These are phyloP conservation scores for Talaromyces sp. DNA, from an alignment of 2,329 filamentous ascomycete species.

Conservation along the genomic window DNA sequence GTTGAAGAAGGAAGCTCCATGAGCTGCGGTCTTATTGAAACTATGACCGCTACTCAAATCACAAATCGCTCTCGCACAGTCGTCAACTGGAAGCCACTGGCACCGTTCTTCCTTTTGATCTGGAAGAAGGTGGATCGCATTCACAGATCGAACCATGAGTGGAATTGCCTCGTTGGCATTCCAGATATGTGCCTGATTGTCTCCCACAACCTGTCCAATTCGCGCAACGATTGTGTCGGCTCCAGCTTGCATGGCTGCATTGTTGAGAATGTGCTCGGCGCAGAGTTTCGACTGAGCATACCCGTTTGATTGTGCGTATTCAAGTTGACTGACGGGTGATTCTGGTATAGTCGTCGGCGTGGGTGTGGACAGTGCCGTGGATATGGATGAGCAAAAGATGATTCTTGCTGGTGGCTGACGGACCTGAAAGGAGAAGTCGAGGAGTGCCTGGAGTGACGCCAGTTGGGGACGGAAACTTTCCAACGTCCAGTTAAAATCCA, in stretches of 20 bases:
- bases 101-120: background rate
- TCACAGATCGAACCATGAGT: background rate
- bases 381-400: background rate
- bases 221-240: slow-evolving; percentile 28
- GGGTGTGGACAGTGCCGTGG: background rate
- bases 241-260: slow-evolving; percentile 16
- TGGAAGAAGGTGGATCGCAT: background rate
- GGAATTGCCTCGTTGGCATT: slow-evolving; percentile 8
- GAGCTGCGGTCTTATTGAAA: too few relatives aligned
- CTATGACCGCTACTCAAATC: too few relatives aligned
- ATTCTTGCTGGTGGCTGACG: background rate
- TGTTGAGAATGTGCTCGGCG: slow-evolving; percentile 33
- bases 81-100: slow-evolving; percentile 2
- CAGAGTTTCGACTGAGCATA: slow-evolving; percentile 40
- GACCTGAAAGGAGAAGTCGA: background rate
- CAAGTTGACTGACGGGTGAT: background rate
- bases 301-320: slow-evolving; percentile 28
- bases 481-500: slow-evolving; percentile 4
- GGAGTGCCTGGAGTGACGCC: background rate
- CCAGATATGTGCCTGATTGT: slow-evolving; percentile 25
- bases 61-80: background rate
- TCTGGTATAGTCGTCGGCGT: background rate
- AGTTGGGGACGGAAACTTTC: background rate
- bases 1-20: background rate
- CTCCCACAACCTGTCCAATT: slow-evolving; percentile 38